Conservation (phyloP, 345 rosid species). For the Citrus sinensis region DVS_A1.0 CM039167.1:868001-868500, state of each 20-base stretch:
- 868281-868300: conserved; percentile 50
- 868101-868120: neutral
- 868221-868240: neutral
- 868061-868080: conserved; percentile 13
- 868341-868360: conserved; percentile 85
- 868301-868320: conserved; percentile 95
- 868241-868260: conserved; percentile 11
- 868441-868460: neutral
- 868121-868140: neutral
- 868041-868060: conserved; percentile 58
- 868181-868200: neutral
- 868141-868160: neutral
- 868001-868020: conserved; percentile 91
- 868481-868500: neutral
- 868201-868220: neutral
- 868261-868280: conserved; percentile 5
- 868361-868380: conserved; percentile 96
- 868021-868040: conserved; percentile 73
- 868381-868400: conserved; percentile 55
- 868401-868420: neutral
- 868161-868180: neutral
- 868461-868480: neutral
- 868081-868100: conserved; percentile 5
- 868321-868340: conserved; percentile 96
- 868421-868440: neutral